phyloP scores from a whole-genome alignment of 805 yeast genomes.

The Pichia cephalocereana region DNA sequence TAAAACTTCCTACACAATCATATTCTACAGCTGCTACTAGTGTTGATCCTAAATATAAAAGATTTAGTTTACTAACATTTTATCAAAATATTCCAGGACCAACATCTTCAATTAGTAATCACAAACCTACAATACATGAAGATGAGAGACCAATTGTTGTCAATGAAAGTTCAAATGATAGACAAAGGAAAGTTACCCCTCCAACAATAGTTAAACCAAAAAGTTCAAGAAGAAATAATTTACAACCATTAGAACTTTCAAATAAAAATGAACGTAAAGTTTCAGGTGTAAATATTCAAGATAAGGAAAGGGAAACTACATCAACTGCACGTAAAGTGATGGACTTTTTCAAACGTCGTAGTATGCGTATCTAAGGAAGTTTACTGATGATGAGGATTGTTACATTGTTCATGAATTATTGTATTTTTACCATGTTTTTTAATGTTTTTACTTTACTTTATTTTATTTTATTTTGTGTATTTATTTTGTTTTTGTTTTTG shows the following conservation, averaged over 20 bases:
- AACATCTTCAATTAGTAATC: conserved; percentile 4
- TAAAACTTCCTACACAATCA: neutral
- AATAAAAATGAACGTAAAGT: conserved; percentile 6
- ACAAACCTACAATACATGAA: neutral
- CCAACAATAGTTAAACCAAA: neutral
- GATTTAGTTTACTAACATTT: conserved; percentile 27
- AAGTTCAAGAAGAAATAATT: neutral
- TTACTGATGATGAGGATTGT: too few relatives aligned
- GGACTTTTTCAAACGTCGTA: conserved; percentile 70
- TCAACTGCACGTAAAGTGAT: conserved; percentile 72
- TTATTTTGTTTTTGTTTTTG: too few relatives aligned
- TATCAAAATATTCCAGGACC: conserved; percentile 15
- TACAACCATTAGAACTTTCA: conserved; percentile 12
- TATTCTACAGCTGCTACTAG: conserved; percentile 8
- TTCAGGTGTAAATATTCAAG: neutral
- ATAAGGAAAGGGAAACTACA: conserved; percentile 38
- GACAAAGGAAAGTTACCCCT: neutral
- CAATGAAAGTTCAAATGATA: neutral
- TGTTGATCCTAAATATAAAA: conserved; percentile 15
- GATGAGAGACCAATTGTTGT: neutral
- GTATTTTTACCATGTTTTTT: too few relatives aligned
- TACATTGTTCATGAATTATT: too few relatives aligned
- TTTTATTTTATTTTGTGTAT: too few relatives aligned
- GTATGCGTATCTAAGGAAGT: conserved; percentile 24
- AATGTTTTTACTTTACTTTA: too few relatives aligned